phyloP scores from a whole-genome alignment of 208 protist genomes.

The Trypanosoma brucei region DNA sequence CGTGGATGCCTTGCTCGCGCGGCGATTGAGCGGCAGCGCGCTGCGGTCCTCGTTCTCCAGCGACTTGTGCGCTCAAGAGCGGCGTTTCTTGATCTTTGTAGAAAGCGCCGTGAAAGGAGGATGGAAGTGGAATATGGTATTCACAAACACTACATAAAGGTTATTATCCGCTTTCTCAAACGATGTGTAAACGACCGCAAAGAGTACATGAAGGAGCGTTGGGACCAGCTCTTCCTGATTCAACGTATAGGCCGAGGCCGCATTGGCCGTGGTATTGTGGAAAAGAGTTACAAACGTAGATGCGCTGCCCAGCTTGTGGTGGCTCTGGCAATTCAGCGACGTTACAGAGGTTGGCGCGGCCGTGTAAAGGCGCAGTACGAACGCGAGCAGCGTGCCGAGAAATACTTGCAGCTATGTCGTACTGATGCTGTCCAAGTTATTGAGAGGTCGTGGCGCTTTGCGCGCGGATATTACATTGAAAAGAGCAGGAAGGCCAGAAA shows the following conservation, averaged over 20 bases:
- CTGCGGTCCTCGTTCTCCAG: slow-evolving; percentile 35
- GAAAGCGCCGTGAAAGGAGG: slow-evolving; percentile 9
- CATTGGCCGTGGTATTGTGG: slow-evolving; percentile 6
- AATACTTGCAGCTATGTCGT: slow-evolving; percentile 8
- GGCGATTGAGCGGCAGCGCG: slow-evolving; percentile 7
- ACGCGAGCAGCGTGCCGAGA: neutral
- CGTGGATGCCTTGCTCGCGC: slow-evolving; percentile 25
- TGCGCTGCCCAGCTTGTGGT: neutral
- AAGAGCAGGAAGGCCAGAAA: neutral
- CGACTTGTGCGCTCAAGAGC: slow-evolving; percentile 31
- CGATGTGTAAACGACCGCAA: slow-evolving; percentile 7
- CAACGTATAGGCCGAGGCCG: slow-evolving; percentile 24
- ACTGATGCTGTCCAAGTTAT: slow-evolving; percentile 50
- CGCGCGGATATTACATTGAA: neutral
- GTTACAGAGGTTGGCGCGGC: slow-evolving; percentile 5
- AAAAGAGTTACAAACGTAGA: neutral
- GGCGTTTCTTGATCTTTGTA: slow-evolving; percentile 4
- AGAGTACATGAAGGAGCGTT: slow-evolving; percentile 13
- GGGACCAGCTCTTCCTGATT: slow-evolving; percentile 12
- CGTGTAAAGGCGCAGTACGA: slow-evolving; percentile 15
- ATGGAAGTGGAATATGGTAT: slow-evolving; percentile 3
- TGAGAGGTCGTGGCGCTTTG: slow-evolving; percentile 42
- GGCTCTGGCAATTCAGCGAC: slow-evolving; percentile 11
- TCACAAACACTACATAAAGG: slow-evolving; percentile 10
- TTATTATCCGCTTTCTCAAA: slow-evolving; percentile 21